Conservation (phyloP, 2,329 filamentous ascomycete species). For the Exophiala sideris region DNA sequence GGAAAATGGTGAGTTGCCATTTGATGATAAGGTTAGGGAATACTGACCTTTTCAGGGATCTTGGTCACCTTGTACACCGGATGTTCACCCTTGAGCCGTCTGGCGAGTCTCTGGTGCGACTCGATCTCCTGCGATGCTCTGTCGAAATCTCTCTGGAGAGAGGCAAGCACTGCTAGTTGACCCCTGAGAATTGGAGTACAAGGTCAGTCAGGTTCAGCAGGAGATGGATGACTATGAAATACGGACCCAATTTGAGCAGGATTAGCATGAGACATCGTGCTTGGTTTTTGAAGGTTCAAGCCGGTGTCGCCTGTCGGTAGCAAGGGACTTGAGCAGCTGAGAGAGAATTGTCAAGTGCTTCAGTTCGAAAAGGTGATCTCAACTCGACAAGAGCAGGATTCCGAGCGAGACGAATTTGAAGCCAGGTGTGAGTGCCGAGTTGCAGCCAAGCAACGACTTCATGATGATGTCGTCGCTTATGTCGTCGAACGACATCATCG, state of each 20-base stretch:
- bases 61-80: neutral
- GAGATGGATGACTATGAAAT: no score
- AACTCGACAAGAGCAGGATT: no score
- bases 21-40: neutral
- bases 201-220: neutral
- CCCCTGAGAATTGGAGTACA: neutral
- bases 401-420: neutral
- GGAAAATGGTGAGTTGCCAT: neutral
- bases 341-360: no score
- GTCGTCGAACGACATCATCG: neutral
- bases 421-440: neutral
- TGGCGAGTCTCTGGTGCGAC: conserved; percentile 10
- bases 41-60: conserved; percentile 4
- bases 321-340: no score
- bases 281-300: no score
- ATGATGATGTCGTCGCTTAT: neutral
- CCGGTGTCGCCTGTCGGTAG: no score
- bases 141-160: neutral
- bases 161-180: conserved; percentile 1
- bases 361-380: no score
- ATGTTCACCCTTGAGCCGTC: conserved; percentile 5
- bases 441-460: neutral
- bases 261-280: no score
- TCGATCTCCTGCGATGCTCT: neutral
- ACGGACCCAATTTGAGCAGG: no score